These are phyloP conservation scores for Starmerella davenportii DNA, from an alignment of 805 yeast species.

Conservation along the genomic window DNA sequence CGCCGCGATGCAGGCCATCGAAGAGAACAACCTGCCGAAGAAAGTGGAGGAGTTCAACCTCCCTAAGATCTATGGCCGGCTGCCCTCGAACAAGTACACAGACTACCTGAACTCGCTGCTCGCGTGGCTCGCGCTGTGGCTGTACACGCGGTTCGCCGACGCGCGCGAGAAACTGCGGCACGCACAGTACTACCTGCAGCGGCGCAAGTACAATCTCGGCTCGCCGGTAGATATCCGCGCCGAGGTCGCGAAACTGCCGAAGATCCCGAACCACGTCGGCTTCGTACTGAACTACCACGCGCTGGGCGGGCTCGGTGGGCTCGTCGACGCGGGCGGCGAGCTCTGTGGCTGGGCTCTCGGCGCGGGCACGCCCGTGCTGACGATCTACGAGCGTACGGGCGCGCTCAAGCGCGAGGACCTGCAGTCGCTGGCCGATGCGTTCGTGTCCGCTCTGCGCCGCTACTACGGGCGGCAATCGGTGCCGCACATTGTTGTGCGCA, in stretches of 20 bases:
- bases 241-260: constrained; percentile 36
- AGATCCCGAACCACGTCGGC: constrained; percentile 63
- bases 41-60: neutral
- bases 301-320: constrained; percentile 53
- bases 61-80: neutral
- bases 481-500: constrained; percentile 7
- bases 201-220: neutral
- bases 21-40: neutral
- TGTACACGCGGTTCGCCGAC: neutral
- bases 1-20: neutral
- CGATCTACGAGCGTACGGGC: constrained; percentile 69
- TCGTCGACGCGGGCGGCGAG: constrained; percentile 42
- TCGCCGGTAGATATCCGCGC: neutral
- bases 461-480: constrained; percentile 45
- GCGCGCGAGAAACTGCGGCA: neutral
- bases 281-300: constrained; percentile 38
- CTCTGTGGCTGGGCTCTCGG: constrained; percentile 75
- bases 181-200: neutral
- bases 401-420: constrained; percentile 29
- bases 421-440: constrained; percentile 32
- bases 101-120: neutral
- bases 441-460: constrained; percentile 39
- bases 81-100: neutral
- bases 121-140: neutral
- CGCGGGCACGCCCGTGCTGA: constrained; percentile 56